Evolutionary conservation across 75 land plant genomes (phyloP).

Genomic region (Gnetum montanum): DNA sequence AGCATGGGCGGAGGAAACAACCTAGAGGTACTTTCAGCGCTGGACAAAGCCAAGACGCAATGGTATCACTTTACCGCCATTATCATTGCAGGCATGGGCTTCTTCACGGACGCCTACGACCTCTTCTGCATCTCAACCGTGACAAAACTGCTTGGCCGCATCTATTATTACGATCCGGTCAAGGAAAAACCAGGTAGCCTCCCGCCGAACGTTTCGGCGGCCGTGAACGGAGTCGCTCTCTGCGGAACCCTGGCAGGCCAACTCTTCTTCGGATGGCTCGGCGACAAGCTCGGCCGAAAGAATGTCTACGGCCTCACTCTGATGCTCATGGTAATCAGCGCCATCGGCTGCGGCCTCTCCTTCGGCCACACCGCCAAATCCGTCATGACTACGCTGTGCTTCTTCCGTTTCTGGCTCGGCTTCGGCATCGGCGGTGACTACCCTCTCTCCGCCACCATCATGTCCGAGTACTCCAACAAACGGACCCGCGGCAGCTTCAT

Average conservation of each 20-base stretch:
- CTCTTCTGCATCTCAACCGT: constrained; percentile 36
- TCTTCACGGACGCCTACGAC: no score
- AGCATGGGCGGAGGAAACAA: no score
- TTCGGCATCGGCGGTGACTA: no score
- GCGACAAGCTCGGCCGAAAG: constrained; percentile 40
- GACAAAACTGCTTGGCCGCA: constrained; percentile 52
- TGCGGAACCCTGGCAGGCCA: constrained; percentile 46
- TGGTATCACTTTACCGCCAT: no score
- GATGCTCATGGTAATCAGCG: constrained; percentile 35
- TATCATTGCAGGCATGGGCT: no score
- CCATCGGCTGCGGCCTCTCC: constrained; percentile 41
- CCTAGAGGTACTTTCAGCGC: no score
- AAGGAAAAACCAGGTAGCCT: constrained; percentile 22
- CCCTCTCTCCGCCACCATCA: constrained; percentile 33
- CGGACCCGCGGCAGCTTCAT: constrained; percentile 42
- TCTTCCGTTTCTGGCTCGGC: constrained; percentile 53
- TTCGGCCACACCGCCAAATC: constrained; percentile 27
- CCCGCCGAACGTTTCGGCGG: constrained; percentile 38
- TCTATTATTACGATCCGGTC: constrained; percentile 30
- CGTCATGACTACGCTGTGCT: constrained; percentile 45
- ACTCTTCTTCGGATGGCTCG: constrained; percentile 52
- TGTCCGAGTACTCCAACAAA: constrained; percentile 38
- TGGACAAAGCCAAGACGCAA: no score
- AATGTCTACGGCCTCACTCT: constrained; percentile 44
- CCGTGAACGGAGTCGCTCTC: constrained; percentile 48